Base-by-base conservation (phyloP, 2,329 filamentous ascomycete species). In the Pestalotiopsis sp. region DNA sequence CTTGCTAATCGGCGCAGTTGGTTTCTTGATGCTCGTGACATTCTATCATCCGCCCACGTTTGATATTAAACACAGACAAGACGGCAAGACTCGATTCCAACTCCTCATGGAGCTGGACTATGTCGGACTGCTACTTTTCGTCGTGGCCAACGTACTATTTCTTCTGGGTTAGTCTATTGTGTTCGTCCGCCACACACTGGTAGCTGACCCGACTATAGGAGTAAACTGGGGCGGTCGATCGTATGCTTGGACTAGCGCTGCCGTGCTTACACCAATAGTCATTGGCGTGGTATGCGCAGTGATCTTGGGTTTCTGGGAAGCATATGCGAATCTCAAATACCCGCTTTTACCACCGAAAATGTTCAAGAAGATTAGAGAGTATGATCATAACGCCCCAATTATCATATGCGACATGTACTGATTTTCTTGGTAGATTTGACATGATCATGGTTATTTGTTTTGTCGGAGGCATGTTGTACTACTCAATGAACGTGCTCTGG, bases 41-140 rank as follows among this genome's bases (percentile, higher is more conserved):
- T 77, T 81, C 71, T 81, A 81, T 69, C 72, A 77, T 49, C 79
- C 80, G 6, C 80, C 80, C 4, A 75, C 77, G 12, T 80, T 79
- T 71, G 73, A 73, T 49, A 77, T 78, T 63, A 81, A 81, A 74
- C 78, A 77, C 41, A 71, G 73, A n/a, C 64, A 23, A 3, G 73
- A 77, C 13, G 73, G 74, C 39, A 74, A 77, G 72, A 74, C 74
- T 2, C 72, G 72, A 49, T 69, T 70, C 70, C 72, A 74, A 71
- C 70, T 76, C 17, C 68, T 76, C 36, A 69, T 67, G 56, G 68
- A 75, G 69, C 72, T 77, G 13, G 75, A 77, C 67, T 77, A 72
- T 58, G 70, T 77, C 23, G 76, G 76, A 13, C 64, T 76, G 5
- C 67, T 76, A 3, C 72, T 78, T 31, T 78, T 79, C 67, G 68